Conservation (phyloP, 176 grass and related monocot species). For the Leersia perrieri region DNA sequence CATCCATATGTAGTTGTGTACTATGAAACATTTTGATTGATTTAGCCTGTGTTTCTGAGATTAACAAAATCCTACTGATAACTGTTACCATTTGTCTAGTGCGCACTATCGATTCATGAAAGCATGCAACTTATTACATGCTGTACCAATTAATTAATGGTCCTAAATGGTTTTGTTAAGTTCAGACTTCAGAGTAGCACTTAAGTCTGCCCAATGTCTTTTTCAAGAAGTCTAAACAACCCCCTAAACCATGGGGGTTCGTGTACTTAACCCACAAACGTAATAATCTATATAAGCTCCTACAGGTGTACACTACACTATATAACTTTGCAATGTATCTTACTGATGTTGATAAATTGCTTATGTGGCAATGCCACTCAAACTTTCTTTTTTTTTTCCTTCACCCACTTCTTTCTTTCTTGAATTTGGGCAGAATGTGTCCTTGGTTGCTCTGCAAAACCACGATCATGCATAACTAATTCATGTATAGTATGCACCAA, state of each 20-base stretch:
- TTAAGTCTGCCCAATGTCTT: too few species aligned
- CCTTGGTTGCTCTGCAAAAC: too few species aligned
- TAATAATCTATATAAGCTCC: neutral
- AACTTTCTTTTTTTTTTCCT: neutral
- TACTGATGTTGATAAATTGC: neutral
- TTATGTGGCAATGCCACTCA: neutral
- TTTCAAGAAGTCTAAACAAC: too few species aligned
- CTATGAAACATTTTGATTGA: neutral
- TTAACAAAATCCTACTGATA: neutral
- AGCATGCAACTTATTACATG: neutral
- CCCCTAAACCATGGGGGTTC: too few species aligned
- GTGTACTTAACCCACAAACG: neutral
- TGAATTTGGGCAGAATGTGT: too few species aligned
- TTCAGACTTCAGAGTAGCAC: neutral
- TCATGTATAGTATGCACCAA: too few species aligned
- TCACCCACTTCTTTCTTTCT: too few species aligned
- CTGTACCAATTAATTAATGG: neutral
- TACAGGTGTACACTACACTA: neutral
- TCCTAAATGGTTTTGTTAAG: neutral
- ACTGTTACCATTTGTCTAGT: neutral
- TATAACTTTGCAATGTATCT: neutral
- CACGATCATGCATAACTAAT: too few species aligned
- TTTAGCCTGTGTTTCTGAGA: neutral
- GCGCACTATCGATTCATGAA: neutral
- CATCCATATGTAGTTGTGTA: slow-evolving; percentile 1